Evolutionary conservation across 495 filamentous ascomycete species (phyloP).

Genomic region (Massariosphaeria phaeospora): DNA sequence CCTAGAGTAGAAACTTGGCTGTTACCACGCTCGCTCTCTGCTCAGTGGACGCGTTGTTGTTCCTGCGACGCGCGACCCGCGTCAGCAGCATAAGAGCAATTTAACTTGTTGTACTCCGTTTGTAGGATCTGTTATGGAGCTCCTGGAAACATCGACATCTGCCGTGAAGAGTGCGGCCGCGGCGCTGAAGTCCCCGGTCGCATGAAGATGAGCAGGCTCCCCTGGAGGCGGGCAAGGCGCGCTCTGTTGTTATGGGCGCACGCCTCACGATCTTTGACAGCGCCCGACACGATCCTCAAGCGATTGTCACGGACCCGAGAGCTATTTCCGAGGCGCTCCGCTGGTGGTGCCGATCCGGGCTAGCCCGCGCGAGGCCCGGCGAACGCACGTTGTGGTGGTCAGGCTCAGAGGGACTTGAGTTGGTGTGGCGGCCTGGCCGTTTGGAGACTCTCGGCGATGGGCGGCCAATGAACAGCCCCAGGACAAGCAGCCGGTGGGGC

Average conservation of each 20-base stretch:
- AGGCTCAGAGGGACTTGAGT: slow-evolving; percentile 1
- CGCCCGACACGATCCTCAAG: slow-evolving; percentile 3
- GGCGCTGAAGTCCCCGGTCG: background rate
- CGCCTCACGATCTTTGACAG: slow-evolving; percentile 19
- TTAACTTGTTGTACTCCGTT: slow-evolving; percentile 22
- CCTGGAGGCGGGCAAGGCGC: background rate
- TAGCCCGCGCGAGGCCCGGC: background rate
- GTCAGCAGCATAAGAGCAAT: slow-evolving; percentile 20
- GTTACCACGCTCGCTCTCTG: slow-evolving; percentile 17
- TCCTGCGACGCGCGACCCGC: slow-evolving; percentile 24
- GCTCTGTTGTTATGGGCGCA: slow-evolving; percentile 4
- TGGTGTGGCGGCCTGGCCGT: slow-evolving; percentile 17
- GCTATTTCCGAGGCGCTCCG: slow-evolving; percentile 5
- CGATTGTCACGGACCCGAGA: background rate
- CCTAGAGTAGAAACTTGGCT: slow-evolving; percentile 6
- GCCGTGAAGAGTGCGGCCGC: too few relatives aligned
- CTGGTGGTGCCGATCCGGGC: slow-evolving; percentile 6
- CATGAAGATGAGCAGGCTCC: slow-evolving; percentile 7
- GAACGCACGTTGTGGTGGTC: background rate
- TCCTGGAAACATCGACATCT: slow-evolving; percentile 16
- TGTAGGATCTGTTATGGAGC: background rate
- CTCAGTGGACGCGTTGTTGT: slow-evolving; percentile 11
- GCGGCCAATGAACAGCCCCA: slow-evolving; percentile 8
- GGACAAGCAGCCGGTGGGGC: slow-evolving; percentile 11
- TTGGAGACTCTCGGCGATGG: background rate